Base-by-base conservation (phyloP, 306 rosid genomes). In the Parietaria judaica region DNA sequence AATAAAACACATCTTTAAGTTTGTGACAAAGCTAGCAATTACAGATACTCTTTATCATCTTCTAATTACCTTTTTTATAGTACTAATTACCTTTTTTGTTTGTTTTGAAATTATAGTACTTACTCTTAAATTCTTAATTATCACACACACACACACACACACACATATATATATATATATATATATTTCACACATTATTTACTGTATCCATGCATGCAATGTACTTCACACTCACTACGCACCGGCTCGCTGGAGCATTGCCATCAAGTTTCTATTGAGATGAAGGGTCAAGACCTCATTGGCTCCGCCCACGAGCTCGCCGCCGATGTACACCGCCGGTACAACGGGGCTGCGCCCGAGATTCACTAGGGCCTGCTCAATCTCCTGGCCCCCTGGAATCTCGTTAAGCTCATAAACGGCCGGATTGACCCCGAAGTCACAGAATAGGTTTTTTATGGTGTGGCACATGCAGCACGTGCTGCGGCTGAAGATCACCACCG, bases 401-500 rank as follows among this genome's bases (percentile, higher is more conserved):
- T 94, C 90, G 56, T 94, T 97, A 1, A 94, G 81, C 64, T 94
- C 97, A 51, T 94, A 78, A 54, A 94, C 97, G 0, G 81, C 68
- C 0, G 90, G 89, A 72, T 88, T 94, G 69, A 84, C 99, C 15
- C 99, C 99, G 41, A 94, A 86, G 50, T 86, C 97, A 56, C 74
- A 75, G 53, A 94, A 75, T 6, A 94, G 84, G 43, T 90, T 82
- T 78, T 84, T 94, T 65, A 94, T 83, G 8, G 94, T 59, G 85
- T 94, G 90, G 54, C 95, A 82, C 81, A 94, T 86, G 81, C 94
- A 84, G 68, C 99, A 94, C 0, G 84, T 58, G 70, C 80, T 88
- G 81, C 82, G 89, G 89, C 99, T 94, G 80, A 94, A 94, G 70
- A 94, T 87, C 74, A 88, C 99, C 61, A 88, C 99, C 0, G 99